Evolutionary conservation across 2,329 filamentous ascomycete genomes (phyloP), one percentile per base, ranked within the genome.

Genomic region (Fusarium sarcochroum): DNA sequence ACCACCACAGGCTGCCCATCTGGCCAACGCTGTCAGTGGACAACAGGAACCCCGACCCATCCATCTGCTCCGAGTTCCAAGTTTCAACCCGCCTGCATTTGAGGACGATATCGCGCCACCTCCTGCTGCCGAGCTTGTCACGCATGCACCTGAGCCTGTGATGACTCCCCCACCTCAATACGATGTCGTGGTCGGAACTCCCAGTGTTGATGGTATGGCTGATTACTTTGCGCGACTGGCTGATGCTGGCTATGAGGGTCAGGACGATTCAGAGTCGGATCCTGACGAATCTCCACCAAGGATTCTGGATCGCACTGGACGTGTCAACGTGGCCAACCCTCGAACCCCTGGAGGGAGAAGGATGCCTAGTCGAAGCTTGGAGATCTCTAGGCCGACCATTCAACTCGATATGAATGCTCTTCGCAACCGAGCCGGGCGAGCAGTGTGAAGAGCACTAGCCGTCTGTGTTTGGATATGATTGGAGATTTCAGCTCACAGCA

Each of bases 181-280:
- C 76, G 92, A 95, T 61, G 84, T 86, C 5, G 92, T 97, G 37
- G 88, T 96, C 2, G 92, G 91, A 17, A 88, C 87, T 63, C 83
- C 88, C 23, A 84, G 89, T 80, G 83, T 93, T 77, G 78, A 94
- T 81, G 80, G 90, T 0, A 79, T 97, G 46, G 92, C 93, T 2
- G 94, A 97, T 74, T 98, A 98, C 78, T 98, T 98, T 76, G 84
- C 90, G 0, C 88, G 94, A 1, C 81, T 97, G 38, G 92, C 92
- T 1, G 87, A 93, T 68, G 91, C 92, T 57, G 90, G 93, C 4
- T 81, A 81, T 20, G 74, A 77, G 14, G 78, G 76, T 17, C 70
- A 79, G 2, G 80, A 81, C 1, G 81, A 83, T 8, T 80, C 79
- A 2, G 78, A 77, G 17, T 83, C 80, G 2, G 82, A 81, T 13